These are phyloP conservation scores for Cryptococcus wingfieldii DNA, from an alignment of 1,284 basidiomycete species.

Conservation along the genomic window DNA sequence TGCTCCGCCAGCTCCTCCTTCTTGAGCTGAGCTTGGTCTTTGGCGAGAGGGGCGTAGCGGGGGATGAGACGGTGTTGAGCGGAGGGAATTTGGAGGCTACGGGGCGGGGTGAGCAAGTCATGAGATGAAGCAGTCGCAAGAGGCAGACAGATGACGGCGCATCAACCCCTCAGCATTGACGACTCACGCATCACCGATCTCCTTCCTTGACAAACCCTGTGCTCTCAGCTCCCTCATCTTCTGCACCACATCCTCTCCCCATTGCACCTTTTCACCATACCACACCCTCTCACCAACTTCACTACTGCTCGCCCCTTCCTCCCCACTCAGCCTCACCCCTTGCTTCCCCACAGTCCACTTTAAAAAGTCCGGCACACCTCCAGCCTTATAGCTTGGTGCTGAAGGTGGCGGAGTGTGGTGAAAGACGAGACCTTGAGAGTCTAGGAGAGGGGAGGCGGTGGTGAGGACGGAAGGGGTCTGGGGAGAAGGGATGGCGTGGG, in stretches of 20 bases:
- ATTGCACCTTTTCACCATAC: constrained; percentile 13
- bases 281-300: constrained; percentile 11
- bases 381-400: constrained; percentile 39
- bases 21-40: constrained; percentile 2
- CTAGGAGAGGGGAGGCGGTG: constrained; percentile 15
- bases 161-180: background rate
- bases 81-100: constrained; percentile 24
- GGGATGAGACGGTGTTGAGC: constrained; percentile 29
- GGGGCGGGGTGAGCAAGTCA: background rate
- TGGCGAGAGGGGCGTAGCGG: constrained; percentile 32
- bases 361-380: constrained; percentile 33
- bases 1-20: constrained; percentile 16
- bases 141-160: background rate
- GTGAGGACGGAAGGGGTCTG: constrained; percentile 9
- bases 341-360: constrained; percentile 33
- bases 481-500: constrained; percentile 20
- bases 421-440: constrained; percentile 25
- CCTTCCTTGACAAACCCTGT: constrained; percentile 24
- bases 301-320: constrained; percentile 26
- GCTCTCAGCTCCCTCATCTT: constrained; percentile 32
- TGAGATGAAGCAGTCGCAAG: background rate
- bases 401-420: constrained; percentile 44
- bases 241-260: constrained; percentile 22
- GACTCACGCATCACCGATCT: constrained; percentile 39
- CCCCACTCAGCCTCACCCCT: constrained; percentile 26